Evolutionary conservation across 768 basidiomycete species (phyloP).

Genomic region (Leccinellum albellum): DNA sequence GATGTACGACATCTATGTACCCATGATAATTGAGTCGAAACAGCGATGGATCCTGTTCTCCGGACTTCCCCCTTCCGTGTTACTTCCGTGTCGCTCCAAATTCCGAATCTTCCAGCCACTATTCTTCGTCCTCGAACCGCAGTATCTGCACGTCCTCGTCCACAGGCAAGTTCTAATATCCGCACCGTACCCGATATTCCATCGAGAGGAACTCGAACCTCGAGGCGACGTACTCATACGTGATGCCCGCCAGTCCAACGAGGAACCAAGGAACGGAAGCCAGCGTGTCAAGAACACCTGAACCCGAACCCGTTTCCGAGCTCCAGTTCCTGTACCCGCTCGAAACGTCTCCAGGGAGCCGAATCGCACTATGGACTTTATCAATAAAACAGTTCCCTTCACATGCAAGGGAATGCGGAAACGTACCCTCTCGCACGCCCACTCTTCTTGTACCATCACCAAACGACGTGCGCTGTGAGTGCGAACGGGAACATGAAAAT

Average conservation of each 20-base stretch:
- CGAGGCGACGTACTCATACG: slow-evolving; percentile 60
- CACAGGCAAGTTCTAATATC: slow-evolving; percentile 74
- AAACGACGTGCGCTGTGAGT: slow-evolving; percentile 70
- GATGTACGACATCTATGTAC: too few species aligned
- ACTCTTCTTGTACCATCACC: slow-evolving; percentile 77
- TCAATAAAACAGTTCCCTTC: too few species aligned
- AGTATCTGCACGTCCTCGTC: slow-evolving; percentile 48
- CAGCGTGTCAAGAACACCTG: slow-evolving; percentile 61
- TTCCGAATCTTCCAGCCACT: neutral
- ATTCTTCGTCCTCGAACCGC: neutral
- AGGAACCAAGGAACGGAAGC: slow-evolving; percentile 91
- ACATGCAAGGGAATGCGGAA: too few species aligned
- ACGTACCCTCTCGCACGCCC: slow-evolving; percentile 67
- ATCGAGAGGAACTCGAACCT: slow-evolving; percentile 37
- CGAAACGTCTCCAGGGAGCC: too few species aligned
- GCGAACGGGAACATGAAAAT: slow-evolving; percentile 73
- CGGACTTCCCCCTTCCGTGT: too few species aligned
- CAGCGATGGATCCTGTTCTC: too few species aligned
- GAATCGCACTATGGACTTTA: too few species aligned
- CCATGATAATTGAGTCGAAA: too few species aligned
- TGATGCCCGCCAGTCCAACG: slow-evolving; percentile 71
- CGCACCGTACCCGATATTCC: slow-evolving; percentile 50
- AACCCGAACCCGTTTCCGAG: slow-evolving; percentile 46
- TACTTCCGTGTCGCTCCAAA: too few species aligned
- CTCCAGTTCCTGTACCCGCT: too few species aligned